A percentile compares a stretch with the other conserved stretches of the same genome.
These are phyloP conservation scores for Gymnopus androsaceus DNA, from an alignment of 1,284 basidiomycete genomes.

Conservation along the genomic window DNA sequence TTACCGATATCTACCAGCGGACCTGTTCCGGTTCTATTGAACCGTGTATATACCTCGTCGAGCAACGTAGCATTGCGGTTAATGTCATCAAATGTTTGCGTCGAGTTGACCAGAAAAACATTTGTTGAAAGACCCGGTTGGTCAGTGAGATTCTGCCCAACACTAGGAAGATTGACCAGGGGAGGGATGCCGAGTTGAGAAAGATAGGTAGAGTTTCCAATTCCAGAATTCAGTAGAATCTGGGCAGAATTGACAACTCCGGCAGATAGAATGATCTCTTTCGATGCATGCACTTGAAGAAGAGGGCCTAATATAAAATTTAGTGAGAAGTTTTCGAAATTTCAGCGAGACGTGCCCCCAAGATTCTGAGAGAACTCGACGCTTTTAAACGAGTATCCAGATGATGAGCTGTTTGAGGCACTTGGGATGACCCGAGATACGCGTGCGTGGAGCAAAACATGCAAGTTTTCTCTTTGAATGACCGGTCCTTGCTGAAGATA, in stretches of 20 bases:
- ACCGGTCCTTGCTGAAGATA: no score
- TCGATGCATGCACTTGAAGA: conserved; percentile 11
- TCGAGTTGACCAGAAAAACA: conserved; percentile 26
- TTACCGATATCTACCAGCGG: conserved; percentile 23
- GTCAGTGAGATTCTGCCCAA: conserved; percentile 40
- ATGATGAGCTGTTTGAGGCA: neutral
- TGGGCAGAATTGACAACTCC: conserved; percentile 29
- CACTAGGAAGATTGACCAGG: conserved; percentile 30
- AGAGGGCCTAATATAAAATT: conserved; percentile 24
- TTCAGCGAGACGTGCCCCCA: conserved; percentile 26
- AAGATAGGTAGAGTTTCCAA: conserved; percentile 30
- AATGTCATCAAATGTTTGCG: conserved; percentile 26
- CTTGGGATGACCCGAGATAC: conserved; percentile 20
- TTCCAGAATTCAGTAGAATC: conserved; percentile 36
- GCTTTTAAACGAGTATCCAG: conserved; percentile 5
- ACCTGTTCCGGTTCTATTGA: conserved; percentile 24
- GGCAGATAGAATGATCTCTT: conserved; percentile 32
- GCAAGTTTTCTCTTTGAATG: conserved; percentile 24
- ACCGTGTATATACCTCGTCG: conserved; percentile 19
- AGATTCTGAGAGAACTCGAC: conserved; percentile 20
- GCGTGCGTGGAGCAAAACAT: conserved; percentile 21
- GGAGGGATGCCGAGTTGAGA: conserved; percentile 27
- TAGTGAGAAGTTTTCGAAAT: neutral
- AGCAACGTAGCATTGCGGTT: conserved; percentile 23
- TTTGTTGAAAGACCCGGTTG: conserved; percentile 30